Percentiles rank a stretch among this genome's conserved stretches.
These are phyloP conservation scores for Skeletonema grethae DNA, from an alignment of 108 stramenopile species.

Conservation along the genomic window DNA sequence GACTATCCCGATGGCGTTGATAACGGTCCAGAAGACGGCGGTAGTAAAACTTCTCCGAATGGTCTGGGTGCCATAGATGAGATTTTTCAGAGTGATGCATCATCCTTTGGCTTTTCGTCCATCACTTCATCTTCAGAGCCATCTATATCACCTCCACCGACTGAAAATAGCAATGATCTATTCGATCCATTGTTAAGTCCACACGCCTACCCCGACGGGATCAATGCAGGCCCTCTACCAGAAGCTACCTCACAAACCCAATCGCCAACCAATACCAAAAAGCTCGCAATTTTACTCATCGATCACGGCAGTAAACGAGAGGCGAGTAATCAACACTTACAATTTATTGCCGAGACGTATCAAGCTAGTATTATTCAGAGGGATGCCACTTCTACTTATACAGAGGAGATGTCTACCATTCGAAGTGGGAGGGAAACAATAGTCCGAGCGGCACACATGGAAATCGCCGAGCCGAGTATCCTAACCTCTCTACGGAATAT, in stretches of 20 bases:
- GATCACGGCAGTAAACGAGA: slow-evolving; percentile 83
- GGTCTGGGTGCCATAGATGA: neutral
- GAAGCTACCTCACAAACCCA: neutral
- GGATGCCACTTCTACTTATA: neutral
- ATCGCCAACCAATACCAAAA: neutral
- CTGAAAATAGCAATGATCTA: neutral
- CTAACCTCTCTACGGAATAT: slow-evolving; percentile 60
- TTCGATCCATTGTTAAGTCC: slow-evolving; percentile 86
- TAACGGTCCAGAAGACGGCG: neutral
- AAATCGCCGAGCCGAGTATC: slow-evolving; percentile 86
- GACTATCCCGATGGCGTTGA: neutral
- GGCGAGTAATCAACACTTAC: slow-evolving; percentile 69
- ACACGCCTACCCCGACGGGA: slow-evolving; percentile 77
- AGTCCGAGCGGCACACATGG: slow-evolving; percentile 91
- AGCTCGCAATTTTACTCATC: slow-evolving; percentile 77
- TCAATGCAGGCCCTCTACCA: slow-evolving; percentile 20
- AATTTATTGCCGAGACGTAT: slow-evolving; percentile 68
- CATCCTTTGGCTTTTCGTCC: neutral
- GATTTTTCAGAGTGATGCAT: neutral
- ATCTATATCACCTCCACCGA: neutral
- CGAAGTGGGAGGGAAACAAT: slow-evolving; percentile 17
- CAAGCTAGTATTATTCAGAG: slow-evolving; percentile 38
- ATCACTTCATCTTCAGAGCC: neutral
- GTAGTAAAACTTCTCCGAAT: neutral
- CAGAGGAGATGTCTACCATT: neutral